Base-by-base conservation (phyloP, 306 rosid species). In the Cicer judaicum region DNA sequence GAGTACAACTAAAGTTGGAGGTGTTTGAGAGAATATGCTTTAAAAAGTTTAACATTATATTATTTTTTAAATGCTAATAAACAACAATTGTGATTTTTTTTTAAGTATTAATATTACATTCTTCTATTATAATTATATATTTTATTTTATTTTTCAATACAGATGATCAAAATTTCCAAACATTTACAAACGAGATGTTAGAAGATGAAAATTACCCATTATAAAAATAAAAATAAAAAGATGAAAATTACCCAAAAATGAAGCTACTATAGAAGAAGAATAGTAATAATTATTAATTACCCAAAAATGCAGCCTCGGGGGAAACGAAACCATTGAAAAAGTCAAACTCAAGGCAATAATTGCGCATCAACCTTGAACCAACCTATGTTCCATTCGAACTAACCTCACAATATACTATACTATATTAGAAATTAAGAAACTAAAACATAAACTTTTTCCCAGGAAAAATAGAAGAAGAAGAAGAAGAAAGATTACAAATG, bases 331-430 rank as follows among this genome's bases (percentile, higher is more conserved):
- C 87, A 79, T 76, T 42, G 89, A 86, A 84, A 81, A 78, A 41
- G 95, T 91, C 94, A 85, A 89, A 82, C 53, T 15, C 49, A 54
- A 47, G 34, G 81, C 97, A 85, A 83, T 82, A 82, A 87, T 88
- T 80, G 86, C 93, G 94, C 87, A 81, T 44, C 71, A 77, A 81
- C 81, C 46, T 81, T 49, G 57, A 80, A 75, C 82, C 19, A 71
- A 62, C 79, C 84, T 79, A 69, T 77, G 62, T 77, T 74, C 71
- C 55, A 55, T 79, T 54, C 55, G 15, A 79, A 73, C 78, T 64
- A 80, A 72, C 80, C 76, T 66, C 81, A 81, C 56, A 78, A 80
- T 53, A 80, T 15, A 46, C 48, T 16, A 84, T 78, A 80, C 68
- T 54, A 85, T 74, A 84, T 62, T 85, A 78, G 71, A 76, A 69